Evolutionary conservation across 345 rosid species (phyloP).

Genomic region (Crucihimalaya himalaica): DNA sequence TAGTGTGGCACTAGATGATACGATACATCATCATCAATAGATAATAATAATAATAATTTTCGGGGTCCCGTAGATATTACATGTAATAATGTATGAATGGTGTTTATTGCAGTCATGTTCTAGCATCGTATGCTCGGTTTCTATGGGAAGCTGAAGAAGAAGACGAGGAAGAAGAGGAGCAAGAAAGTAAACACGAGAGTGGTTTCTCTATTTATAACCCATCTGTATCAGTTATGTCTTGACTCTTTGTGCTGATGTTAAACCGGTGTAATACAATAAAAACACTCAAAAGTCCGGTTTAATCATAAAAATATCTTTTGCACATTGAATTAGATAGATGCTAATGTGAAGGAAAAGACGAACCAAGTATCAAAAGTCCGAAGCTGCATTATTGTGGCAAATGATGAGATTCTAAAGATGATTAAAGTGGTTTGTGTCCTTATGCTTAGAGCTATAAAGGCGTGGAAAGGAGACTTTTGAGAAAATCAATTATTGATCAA

Average conservation of each 20-base stretch:
- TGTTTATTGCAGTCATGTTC: constrained; percentile 53
- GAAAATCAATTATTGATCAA: constrained; percentile 31
- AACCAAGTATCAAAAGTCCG: constrained; percentile 8
- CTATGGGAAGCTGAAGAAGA: constrained; percentile 74
- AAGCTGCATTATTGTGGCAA: constrained; percentile 11
- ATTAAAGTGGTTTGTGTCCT: constrained; percentile 31
- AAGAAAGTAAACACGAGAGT: constrained; percentile 15
- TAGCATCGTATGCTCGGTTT: constrained; percentile 75
- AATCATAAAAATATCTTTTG: constrained; percentile 14
- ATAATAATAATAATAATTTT: background rate
- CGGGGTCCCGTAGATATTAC: background rate
- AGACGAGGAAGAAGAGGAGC: constrained; percentile 37
- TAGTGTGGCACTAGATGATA: constrained; percentile 10
- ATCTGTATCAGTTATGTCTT: constrained; percentile 35
- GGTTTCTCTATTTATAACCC: constrained; percentile 35
- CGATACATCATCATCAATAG: background rate
- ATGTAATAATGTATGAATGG: background rate
- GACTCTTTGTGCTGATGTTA: constrained; percentile 20
- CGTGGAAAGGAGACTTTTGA: constrained; percentile 12
- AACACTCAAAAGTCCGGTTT: constrained; percentile 28
- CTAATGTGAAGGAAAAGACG: constrained; percentile 7
- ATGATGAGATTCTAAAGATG: constrained; percentile 1
- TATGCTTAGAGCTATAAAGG: constrained; percentile 8
- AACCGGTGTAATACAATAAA: constrained; percentile 30
- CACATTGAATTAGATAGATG: constrained; percentile 18